Percentiles rank a stretch among this genome's conserved stretches.
phyloP scores from a whole-genome alignment of 2,329 filamentous ascomycete genomes.

The Sporothrix protearum region DNA sequence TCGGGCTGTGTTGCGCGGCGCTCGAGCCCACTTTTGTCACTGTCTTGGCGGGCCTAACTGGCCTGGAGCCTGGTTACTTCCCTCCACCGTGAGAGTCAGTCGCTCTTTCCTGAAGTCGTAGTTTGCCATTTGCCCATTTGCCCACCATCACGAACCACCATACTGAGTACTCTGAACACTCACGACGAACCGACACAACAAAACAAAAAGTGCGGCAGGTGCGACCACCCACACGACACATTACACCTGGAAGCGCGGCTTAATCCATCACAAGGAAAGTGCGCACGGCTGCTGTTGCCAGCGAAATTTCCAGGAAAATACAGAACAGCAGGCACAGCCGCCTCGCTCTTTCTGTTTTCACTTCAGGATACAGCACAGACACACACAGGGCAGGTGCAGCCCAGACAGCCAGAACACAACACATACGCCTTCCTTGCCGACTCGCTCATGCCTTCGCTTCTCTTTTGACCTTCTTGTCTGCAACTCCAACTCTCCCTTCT shows the following conservation, averaged over 20 bases:
- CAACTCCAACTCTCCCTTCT: neutral
- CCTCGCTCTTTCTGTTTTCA: neutral
- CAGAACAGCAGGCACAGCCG: neutral
- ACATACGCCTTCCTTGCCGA: neutral
- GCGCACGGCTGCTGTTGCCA: neutral
- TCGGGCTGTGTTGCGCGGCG: conserved; percentile 9
- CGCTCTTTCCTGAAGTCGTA: neutral
- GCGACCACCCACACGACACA: neutral
- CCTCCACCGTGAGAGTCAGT: neutral
- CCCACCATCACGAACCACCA: conserved; percentile 4
- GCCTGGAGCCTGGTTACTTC: neutral
- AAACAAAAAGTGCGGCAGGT: neutral
- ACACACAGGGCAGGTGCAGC: neutral
- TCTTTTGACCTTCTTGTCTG: neutral
- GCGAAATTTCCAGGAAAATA: neutral
- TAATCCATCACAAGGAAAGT: neutral
- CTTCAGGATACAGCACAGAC: neutral
- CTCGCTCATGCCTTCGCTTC: neutral
- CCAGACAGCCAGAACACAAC: conserved; percentile 2
- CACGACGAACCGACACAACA: neutral
- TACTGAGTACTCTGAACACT: neutral
- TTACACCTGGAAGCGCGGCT: conserved; percentile 1
- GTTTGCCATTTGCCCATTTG: no score
- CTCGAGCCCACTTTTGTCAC: neutral
- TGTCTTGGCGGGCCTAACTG: neutral